Evolutionary conservation across 306 rosid species (phyloP).

Genomic region (Leucaena leucocephala): DNA sequence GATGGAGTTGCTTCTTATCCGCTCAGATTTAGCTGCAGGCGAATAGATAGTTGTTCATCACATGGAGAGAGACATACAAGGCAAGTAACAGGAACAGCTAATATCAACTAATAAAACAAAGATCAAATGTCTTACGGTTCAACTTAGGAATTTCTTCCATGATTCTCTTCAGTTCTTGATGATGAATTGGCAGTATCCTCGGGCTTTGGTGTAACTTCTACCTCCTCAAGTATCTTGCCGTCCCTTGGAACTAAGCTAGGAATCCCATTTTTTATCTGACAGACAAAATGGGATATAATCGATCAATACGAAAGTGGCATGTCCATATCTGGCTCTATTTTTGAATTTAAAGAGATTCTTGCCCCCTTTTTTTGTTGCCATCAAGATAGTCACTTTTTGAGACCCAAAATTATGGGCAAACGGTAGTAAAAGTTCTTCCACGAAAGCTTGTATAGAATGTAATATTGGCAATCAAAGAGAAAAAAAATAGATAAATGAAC

Average conservation of each 20-base stretch:
- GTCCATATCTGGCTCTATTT: background rate
- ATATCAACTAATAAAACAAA: background rate
- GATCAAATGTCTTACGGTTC: background rate
- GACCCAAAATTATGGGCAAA: background rate
- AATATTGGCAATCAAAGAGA: background rate
- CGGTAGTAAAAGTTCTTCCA: background rate
- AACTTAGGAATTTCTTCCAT: constrained; percentile 32
- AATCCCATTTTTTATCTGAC: constrained; percentile 73
- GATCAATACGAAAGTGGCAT: background rate
- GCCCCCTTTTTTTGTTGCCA: background rate
- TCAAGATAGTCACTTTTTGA: background rate
- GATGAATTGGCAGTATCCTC: constrained; percentile 42
- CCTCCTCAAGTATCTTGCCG: constrained; percentile 71
- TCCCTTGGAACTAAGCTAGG: constrained; percentile 84
- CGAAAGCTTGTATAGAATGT: background rate
- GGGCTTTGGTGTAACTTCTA: constrained; percentile 47
- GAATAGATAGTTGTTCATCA: constrained; percentile 7
- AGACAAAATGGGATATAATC: constrained; percentile 13
- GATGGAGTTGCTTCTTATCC: background rate
- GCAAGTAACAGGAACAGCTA: background rate
- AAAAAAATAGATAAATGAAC: background rate
- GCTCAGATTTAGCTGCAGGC: constrained; percentile 5
- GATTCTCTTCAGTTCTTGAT: constrained; percentile 22
- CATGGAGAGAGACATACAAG: background rate
- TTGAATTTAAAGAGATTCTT: background rate